These are phyloP conservation scores for Phaeosphaeria sp. DNA, from an alignment of 2,329 filamentous ascomycete genomes.

Conservation along the genomic window DNA sequence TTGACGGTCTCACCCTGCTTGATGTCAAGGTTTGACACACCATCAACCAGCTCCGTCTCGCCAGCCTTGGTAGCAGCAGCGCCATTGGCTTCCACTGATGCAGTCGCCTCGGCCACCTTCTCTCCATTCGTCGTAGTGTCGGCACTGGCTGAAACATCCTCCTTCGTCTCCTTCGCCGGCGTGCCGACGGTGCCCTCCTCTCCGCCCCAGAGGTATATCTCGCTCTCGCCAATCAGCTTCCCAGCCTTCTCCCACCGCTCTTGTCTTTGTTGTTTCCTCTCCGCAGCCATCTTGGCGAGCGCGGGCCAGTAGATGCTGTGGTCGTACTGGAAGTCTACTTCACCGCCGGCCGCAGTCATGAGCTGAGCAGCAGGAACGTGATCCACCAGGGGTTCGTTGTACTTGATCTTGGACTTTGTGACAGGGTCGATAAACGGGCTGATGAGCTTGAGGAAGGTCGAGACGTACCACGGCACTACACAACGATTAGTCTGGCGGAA, in stretches of 20 bases:
- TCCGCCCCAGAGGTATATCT: conserved; percentile 85
- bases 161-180: neutral
- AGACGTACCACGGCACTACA: conserved; percentile 86
- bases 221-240: conserved; percentile 82
- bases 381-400: conserved; percentile 88
- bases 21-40: conserved; percentile 33
- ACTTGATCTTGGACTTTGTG: conserved; percentile 94
- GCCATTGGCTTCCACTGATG: conserved; percentile 3
- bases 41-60: conserved; percentile 21
- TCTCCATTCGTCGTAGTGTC: neutral
- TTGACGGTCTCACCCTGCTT: conserved; percentile 29
- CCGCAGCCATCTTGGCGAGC: conserved; percentile 72
- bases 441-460: conserved; percentile 95
- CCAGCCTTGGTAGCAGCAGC: conserved; percentile 9
- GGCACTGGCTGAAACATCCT: conserved; percentile 1
- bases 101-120: conserved; percentile 1
- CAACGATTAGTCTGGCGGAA: conserved; percentile 4
- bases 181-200: conserved; percentile 36
- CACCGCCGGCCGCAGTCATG: conserved; percentile 78
- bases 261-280: conserved; percentile 67
- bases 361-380: conserved; percentile 85
- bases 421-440: conserved; percentile 95
- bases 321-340: conserved; percentile 89
- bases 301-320: conserved; percentile 90
- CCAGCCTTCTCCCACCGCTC: conserved; percentile 82